Evolutionary conservation across 495 filamentous ascomycete species (phyloP).

Genomic region (Hyaloscypha bicolor): DNA sequence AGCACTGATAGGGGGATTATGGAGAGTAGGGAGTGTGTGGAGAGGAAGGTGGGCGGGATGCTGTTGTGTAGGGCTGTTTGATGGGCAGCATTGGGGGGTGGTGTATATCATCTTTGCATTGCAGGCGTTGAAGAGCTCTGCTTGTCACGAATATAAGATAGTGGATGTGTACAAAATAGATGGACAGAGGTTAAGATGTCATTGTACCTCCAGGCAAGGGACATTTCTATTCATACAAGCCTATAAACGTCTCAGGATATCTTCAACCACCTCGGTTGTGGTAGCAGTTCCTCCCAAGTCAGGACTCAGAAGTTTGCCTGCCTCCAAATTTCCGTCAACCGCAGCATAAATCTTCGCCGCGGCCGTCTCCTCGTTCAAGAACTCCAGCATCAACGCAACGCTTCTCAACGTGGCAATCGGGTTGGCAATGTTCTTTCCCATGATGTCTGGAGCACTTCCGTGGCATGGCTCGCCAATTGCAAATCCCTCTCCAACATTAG

Average conservation of each 20-base stretch:
- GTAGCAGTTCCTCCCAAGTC: constrained; percentile 89
- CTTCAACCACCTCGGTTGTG: constrained; percentile 86
- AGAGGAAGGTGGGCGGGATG: constrained; percentile 82
- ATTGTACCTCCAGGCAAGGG: not conserved
- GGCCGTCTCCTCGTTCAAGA: constrained; percentile 81
- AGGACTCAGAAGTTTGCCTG: constrained; percentile 78
- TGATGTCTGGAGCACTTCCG: constrained; percentile 93
- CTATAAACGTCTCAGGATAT: constrained; percentile 86
- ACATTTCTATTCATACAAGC: constrained; percentile 19
- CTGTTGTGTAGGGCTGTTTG: constrained; percentile 71
- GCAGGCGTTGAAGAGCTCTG: constrained; percentile 9
- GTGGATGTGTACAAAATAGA: not conserved
- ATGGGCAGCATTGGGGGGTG: not conserved
- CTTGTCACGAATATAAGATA: constrained; percentile 9
- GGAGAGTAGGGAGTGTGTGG: constrained; percentile 84
- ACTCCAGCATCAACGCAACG: constrained; percentile 94
- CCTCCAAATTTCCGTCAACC: constrained; percentile 89
- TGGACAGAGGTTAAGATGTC: not conserved
- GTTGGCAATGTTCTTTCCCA: constrained; percentile 90
- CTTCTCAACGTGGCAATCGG: constrained; percentile 93
- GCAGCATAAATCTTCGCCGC: constrained; percentile 88
- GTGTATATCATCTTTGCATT: constrained; percentile 20
- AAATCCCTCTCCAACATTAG: constrained; percentile 93
- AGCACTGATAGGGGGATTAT: constrained; percentile 78
- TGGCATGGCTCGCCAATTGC: constrained; percentile 99